Evolutionary conservation across 805 yeast species (phyloP).

Genomic region (Myxozyma geophila): DNA sequence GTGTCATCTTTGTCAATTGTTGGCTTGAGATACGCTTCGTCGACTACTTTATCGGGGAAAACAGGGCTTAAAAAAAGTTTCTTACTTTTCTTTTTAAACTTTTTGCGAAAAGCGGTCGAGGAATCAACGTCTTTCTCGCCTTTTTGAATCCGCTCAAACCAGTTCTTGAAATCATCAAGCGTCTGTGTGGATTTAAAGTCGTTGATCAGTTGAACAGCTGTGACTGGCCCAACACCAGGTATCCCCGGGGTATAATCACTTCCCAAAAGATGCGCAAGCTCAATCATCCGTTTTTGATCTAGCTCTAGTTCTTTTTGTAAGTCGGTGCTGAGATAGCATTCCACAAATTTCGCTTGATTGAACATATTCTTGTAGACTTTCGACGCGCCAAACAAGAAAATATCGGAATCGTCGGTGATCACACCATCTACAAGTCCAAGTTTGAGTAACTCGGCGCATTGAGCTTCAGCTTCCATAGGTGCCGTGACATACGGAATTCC

Average conservation of each 20-base stretch:
- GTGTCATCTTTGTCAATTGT: conserved; percentile 83
- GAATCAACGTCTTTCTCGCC: conserved; percentile 47
- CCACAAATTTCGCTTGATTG: conserved; percentile 89
- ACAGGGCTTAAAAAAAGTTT: conserved; percentile 60
- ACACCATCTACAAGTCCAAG: conserved; percentile 88
- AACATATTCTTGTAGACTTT: conserved; percentile 87
- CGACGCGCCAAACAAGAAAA: conserved; percentile 89
- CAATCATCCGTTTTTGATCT: conserved; percentile 65
- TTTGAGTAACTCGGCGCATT: conserved; percentile 80
- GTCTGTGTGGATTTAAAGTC: conserved; percentile 67
- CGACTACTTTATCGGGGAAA: conserved; percentile 73
- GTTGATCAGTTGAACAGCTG: conserved; percentile 86
- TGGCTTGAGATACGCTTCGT: conserved; percentile 76
- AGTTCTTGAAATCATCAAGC: conserved; percentile 50
- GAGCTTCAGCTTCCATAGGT: conserved; percentile 99
- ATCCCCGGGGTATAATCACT: conserved; percentile 95
- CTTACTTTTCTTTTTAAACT: conserved; percentile 61
- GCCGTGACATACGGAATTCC: conserved; percentile 96
- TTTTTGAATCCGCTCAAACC: conserved; percentile 60
- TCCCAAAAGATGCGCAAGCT: conserved; percentile 82
- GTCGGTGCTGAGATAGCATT: conserved; percentile 68
- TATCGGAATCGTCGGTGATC: conserved; percentile 96
- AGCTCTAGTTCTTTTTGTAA: conserved; percentile 70
- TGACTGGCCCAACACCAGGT: conserved; percentile 91
- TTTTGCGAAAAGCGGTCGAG: conserved; percentile 58